phyloP scores from a whole-genome alignment of 176 grass and related monocot species.

The sorghum (Sorghum bicolor) region DNA sequence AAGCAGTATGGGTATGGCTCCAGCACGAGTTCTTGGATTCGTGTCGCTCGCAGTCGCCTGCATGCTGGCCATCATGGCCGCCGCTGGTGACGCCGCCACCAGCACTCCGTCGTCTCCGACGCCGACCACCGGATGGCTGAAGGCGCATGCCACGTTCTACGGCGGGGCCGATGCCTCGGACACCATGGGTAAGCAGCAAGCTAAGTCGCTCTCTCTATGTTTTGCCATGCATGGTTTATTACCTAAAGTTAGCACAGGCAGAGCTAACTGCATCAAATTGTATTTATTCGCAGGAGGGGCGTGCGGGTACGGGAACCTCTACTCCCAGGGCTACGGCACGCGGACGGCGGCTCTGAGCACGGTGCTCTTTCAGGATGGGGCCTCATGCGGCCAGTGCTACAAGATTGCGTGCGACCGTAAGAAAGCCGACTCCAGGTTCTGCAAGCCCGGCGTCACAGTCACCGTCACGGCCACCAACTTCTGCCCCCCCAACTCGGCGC shows the following conservation, averaged over 20 bases:
- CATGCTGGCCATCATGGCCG: not conserved
- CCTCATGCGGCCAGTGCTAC: slow-evolving; percentile 46
- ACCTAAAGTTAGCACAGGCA: no score
- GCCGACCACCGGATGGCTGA: not conserved
- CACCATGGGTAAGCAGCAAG: not conserved
- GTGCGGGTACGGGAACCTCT: slow-evolving; percentile 58
- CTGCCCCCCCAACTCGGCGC: slow-evolving; percentile 63
- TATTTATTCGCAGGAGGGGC: slow-evolving; percentile 40
- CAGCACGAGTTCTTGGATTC: no score
- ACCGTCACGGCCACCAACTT: slow-evolving; percentile 66
- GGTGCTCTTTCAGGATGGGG: slow-evolving; percentile 44
- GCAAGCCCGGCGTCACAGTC: slow-evolving; percentile 22
- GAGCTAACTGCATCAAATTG: no score
- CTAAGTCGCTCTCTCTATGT: no score
- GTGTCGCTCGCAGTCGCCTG: no score
- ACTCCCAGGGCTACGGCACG: slow-evolving; percentile 23
- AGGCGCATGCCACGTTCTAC: not conserved
- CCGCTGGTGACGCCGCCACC: no score
- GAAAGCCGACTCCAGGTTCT: not conserved
- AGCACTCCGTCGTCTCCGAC: no score
- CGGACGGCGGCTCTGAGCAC: slow-evolving; percentile 54
- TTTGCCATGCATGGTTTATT: no score
- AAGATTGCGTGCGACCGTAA: slow-evolving; percentile 51
- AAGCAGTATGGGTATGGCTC: no score
- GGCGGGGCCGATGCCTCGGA: not conserved